Evolutionary conservation across 495 filamentous ascomycete genomes (phyloP).

Genomic region (Cetradonia linearis): DNA sequence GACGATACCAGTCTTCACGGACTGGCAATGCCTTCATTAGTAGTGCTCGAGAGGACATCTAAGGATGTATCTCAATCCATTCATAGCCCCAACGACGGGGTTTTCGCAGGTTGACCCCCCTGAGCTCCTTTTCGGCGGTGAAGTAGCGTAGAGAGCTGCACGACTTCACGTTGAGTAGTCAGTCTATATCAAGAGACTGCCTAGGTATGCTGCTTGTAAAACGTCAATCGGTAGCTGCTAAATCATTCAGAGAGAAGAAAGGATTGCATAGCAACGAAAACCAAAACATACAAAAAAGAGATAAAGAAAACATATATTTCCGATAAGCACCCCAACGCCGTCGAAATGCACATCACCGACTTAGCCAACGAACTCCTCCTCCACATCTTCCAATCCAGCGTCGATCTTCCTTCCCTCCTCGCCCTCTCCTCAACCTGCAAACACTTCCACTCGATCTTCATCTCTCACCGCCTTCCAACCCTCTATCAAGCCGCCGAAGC

Average conservation of each 20-base stretch:
- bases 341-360: conserved; percentile 38
- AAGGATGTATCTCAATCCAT: conserved; percentile 36
- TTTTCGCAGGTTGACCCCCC: conserved; percentile 42
- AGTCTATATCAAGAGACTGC: background rate
- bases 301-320: conserved; percentile 8
- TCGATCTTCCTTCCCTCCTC: conserved; percentile 42
- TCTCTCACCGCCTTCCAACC: conserved; percentile 43
- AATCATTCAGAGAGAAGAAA: background rate
- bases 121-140: conserved; percentile 33
- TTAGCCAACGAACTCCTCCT: conserved; percentile 54
- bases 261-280: background rate
- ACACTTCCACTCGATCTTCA: conserved; percentile 44
- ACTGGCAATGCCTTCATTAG: conserved; percentile 3
- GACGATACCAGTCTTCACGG: conserved; percentile 16
- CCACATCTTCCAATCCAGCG: conserved; percentile 48
- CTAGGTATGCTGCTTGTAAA: background rate
- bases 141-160: conserved; percentile 21
- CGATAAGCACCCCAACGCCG: background rate
- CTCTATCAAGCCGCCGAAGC: conserved; percentile 42
- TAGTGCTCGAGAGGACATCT: conserved; percentile 20
- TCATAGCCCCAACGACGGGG: conserved; percentile 71
- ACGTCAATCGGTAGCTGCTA: background rate
- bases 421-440: conserved; percentile 45
- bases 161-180: conserved; percentile 2
- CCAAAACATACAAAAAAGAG: conserved; percentile 12